Base-by-base conservation (phyloP, 164 flowering plant genomes). In the Macadamia tetraphylla region DNA sequence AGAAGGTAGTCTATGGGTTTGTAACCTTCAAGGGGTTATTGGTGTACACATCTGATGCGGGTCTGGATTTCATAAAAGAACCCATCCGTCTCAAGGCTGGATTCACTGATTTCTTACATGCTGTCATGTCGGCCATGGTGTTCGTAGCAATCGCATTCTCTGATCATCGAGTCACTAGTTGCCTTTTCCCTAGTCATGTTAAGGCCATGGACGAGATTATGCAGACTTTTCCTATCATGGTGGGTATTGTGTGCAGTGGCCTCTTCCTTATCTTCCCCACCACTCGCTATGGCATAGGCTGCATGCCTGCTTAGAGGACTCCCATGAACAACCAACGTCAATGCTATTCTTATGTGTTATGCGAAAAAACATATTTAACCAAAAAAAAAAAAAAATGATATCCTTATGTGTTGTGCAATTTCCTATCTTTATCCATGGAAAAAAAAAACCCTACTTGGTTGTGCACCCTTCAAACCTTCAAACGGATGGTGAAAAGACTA, bases 1-100 rank as follows among this genome's bases (percentile, higher is more conserved):
- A 85, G n/a, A 84, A 79, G 65, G 80, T 92, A 1, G 90, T 88
- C 71, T 88, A 87, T 71, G 99, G 99, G 9, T 84, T 94, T 60
- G 98, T 94, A 18, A 94, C 97, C 0, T 85, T 89, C 0, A 69
- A 32, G 4, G 99, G 97, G 3, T 64, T 94, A 73, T 81, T 91
- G 0, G 86, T 90, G 46, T 92, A 90, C 79, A 90, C 84, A 78
- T 60, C 89, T 0, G 92, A 86, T 0, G 72, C 83, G 0, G 82
- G 70, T 0, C 85, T 90, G 13, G 84, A 82, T 29, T 77, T 82
- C 4, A 96, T 96, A 0, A 81, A 75, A 35, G 96, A 92, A 1
- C 97, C 86, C 23, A 23, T 23, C 3, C 74, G 76, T 72, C 92
- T 63, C 58, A 82, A 74, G 65, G 66, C 87, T 4, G 86, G 91